Base-by-base conservation (phyloP, 2,329 filamentous ascomycete species). In the Colletotrichum chlorophyti region DNA sequence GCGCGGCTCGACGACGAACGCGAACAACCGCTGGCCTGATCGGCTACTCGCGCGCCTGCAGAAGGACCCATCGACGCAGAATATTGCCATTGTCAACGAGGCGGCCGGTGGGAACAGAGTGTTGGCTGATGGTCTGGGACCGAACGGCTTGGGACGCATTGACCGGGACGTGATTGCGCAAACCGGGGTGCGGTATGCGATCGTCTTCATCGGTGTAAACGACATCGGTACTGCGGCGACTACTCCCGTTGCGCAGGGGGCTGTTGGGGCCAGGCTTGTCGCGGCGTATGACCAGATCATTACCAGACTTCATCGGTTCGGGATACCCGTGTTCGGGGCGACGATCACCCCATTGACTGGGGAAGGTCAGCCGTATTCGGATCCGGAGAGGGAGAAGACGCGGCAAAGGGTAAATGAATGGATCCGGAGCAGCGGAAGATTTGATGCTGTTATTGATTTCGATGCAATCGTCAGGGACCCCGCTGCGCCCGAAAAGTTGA, bases 71-170 rank as follows among this genome's bases (percentile, higher is more conserved):
- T 62, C 69, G 6, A 77, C 76, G 11, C 63, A 65, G 4, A 65
- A 71, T 35, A 76, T 86, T 49, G 75, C 78, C 6, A 69, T 88
- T 27, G 70, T 81, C 55, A 88, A 89, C 71, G 78, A 87, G 67
- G 86, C 85, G 6, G 86, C 85, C 0, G 86, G 85, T 34, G 86
- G 86, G 1, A 89, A 89, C 69, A 75, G 84, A 10, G 75, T 89
- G 12, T 76, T 89, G 2, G 70, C 75, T 14, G 84, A 88, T 63
- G 81, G 85, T 1, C 72, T 86, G 1, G 85, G 86, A 0, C 86
- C 86, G 8, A 84, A 81, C 61, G 81, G 80, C 0, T 72, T 86
- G 3, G 76, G 77, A 8, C 79, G 85, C 15, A 71, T 88, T 37
- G 84, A 87, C 64, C 76, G 85, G 12, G 86, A 89, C 66, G 79